Evolutionary conservation across 805 yeast genomes (phyloP).

Genomic region (Brettanomyces sp.): DNA sequence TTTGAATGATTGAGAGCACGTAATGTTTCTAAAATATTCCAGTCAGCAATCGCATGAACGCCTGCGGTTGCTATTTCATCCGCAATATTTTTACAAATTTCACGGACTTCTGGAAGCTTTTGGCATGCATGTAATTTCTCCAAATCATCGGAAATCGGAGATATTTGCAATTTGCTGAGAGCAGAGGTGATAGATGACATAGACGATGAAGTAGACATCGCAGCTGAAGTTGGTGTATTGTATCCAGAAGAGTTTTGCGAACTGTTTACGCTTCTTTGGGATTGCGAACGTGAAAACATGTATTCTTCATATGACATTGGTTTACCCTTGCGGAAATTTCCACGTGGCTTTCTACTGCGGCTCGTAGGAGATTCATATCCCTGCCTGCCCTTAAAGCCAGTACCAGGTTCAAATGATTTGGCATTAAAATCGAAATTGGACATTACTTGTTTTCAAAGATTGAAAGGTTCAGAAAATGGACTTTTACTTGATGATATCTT

Average conservation of each 20-base stretch:
- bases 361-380: constrained; percentile 1
- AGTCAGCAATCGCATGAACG: constrained; percentile 41
- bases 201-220: constrained; percentile 28
- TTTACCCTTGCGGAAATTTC: constrained; percentile 9
- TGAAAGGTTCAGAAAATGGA: neutral
- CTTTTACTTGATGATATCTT: neutral
- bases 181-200: constrained; percentile 67
- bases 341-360: constrained; percentile 9
- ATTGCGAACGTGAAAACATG: constrained; percentile 33
- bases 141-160: constrained; percentile 60
- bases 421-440: constrained; percentile 31
- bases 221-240: constrained; percentile 19
- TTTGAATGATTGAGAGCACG: constrained; percentile 65
- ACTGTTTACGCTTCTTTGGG: constrained; percentile 8
- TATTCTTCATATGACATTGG: constrained; percentile 40
- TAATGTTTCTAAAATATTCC: constrained; percentile 57
- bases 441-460: neutral
- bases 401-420: constrained; percentile 21
- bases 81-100: constrained; percentile 45
- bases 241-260: constrained; percentile 3
- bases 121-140: constrained; percentile 40
- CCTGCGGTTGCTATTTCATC: constrained; percentile 39
- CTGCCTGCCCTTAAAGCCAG: constrained; percentile 10
- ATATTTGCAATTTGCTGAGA: constrained; percentile 49
- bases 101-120: constrained; percentile 44